phyloP scores from a whole-genome alignment of 371 early-diverging fungal genomes.

The Apophysomyces sp. region DNA sequence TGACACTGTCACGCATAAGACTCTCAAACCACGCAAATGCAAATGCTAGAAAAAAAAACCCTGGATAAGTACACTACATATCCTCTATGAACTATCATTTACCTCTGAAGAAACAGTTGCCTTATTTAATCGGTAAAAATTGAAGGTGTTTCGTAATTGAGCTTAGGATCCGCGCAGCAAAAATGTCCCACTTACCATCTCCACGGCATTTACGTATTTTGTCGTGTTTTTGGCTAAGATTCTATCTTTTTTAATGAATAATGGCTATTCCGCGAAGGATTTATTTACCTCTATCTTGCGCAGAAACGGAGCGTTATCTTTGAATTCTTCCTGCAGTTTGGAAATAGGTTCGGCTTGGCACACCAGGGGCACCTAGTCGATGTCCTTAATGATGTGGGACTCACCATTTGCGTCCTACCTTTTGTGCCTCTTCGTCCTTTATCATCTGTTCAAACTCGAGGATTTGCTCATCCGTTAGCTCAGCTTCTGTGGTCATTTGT shows the following conservation, averaged over 20 bases:
- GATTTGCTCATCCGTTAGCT: constrained; percentile 64
- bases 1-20: constrained; percentile 26
- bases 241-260: constrained; percentile 30
- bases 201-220: constrained; percentile 66
- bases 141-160: neutral
- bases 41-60: constrained; percentile 44
- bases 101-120: constrained; percentile 77
- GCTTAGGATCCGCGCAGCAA: neutral
- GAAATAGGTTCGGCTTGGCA: constrained; percentile 48
- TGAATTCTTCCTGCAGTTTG: constrained; percentile 56
- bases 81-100: constrained; percentile 7
- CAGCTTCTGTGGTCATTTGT: constrained; percentile 18
- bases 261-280: neutral
- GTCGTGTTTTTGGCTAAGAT: constrained; percentile 46
- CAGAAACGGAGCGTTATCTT: constrained; percentile 52
- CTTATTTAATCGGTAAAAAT: constrained; percentile 24
- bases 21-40: constrained; percentile 73
- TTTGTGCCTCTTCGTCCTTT: constrained; percentile 61
- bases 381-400: neutral
- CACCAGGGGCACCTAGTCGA: constrained; percentile 52
- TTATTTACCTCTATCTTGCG: constrained; percentile 56
- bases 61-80: neutral
- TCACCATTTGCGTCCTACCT: constrained; percentile 27
- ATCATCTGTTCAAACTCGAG: constrained; percentile 61
- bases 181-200: constrained; percentile 50